Evolutionary conservation across 495 filamentous ascomycete genomes (phyloP), one percentile per base, ranked within the genome.

Genomic region (Aspergillus leporis): DNA sequence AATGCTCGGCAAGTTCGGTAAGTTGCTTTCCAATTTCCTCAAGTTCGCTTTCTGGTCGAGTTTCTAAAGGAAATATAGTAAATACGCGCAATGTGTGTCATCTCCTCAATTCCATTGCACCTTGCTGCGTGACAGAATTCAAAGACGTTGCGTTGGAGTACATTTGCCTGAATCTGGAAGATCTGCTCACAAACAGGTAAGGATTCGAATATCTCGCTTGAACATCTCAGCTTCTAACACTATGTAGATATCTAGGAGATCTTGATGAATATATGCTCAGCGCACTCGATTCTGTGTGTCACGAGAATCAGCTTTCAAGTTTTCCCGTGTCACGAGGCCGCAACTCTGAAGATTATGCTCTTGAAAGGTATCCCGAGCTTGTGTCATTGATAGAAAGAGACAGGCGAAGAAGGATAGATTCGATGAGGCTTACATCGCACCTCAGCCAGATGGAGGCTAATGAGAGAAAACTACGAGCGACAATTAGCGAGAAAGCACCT

Each of bases 101-200:
- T 46, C 74, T 98, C 13, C 79, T 98, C 28, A 96, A 94, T 66
- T 87, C 84, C 1, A 86, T 96, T 58, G 86, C 89, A 47, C 90
- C 91, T 0, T 93, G 87, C 69, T 89, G 85, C 5, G 84, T 96
- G 28, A 87, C 81, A 0, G 87, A 90, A 56, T 96, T 98, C 70
- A 97, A 96, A 70, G 83, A 97, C 66, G 89, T 87, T 36, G 89
- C 88, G 3, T 70, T 98, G 59, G 90, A 97, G 72, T 98, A 97
- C 70, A 84, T 97, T 30, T 97, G 92, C 62, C 73, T 96, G 36
- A 93, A 95, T 65, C 77, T 97, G 38, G 93, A 97, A 66, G 85
- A 85, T 4, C 87, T 97, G 81, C 84, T 98, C 40, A 88, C 95
- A 66, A 95, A 96, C 61, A 88, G 90, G 80, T 87, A 79, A 65